Base-by-base conservation (phyloP, 768 basidiomycete genomes). In the Lactifluus subvellereus region DNA sequence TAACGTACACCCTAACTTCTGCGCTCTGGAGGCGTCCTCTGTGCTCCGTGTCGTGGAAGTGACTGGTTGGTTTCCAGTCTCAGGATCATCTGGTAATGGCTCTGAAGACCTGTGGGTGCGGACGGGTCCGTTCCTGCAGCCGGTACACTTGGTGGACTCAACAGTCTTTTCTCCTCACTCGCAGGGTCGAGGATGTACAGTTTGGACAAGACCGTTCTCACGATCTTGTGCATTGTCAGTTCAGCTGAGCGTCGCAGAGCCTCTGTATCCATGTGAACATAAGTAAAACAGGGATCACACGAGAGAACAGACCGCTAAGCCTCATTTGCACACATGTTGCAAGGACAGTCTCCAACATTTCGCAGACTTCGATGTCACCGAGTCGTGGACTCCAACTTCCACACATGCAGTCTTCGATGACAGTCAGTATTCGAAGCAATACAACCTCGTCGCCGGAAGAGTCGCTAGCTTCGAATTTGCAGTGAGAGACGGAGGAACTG, bases 371-470 rank as follows among this genome's bases (percentile, higher is more conserved):
- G 57, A 97, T 84, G 69, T 99, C 96, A 32, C 91, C 92, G 40
- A 98, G 80, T 10, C 79, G 78, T n/a, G 75, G 72, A 1, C 91
- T 88, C 33, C 91, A 84, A 60, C 74, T 76, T 61, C 85, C 80
- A 66, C 87, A 87, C 66, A 97, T 79, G 69, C 89, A 88, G 66
- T 90, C 85, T 65, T 91, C 85, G 57, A 96, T 94, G 18, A 98
- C 87, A 8, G 87, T 82, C 79, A 98, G 84, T 62, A 98, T 94
- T 73, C 87, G 91, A 66, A 96, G 81, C 7, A 98, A 79, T 9
- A 98, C 95, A 8, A 97, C 90, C 73, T 99, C 97, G 74, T 99
- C 97, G 6, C 93, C 91, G n/a, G 94, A 93, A 2, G 92, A 92
- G 72, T 98, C 94, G 70, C 91, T 96, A 4, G 92, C 91, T 75